Base-by-base conservation (phyloP, 495 filamentous ascomycete species). In the Penicillium verhagenii region DNA sequence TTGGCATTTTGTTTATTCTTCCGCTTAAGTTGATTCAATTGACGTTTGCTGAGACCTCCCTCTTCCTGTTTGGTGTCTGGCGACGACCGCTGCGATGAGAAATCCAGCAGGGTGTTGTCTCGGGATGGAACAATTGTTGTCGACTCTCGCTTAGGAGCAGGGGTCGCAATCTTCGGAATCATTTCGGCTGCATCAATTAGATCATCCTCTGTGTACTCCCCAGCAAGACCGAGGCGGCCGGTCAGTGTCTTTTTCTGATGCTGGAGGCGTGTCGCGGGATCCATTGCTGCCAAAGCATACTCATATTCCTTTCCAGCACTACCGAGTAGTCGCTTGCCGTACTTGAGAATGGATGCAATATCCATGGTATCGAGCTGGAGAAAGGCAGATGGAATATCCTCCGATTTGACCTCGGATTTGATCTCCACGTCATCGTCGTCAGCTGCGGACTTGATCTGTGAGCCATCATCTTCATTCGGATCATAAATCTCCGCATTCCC, bases 11-110 rank as follows among this genome's bases (percentile, higher is more conserved):
- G 77, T 65, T 93, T 96, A 26, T 89, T 85, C 65, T 95, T 96
- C 14, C 94, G 84, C 69, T 98, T 98, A 9, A 98, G 77, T 50
- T 90, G 89, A 63, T 97, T 98, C 24, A 96, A 79, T 66, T 97
- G 94, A 13, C 94, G 85, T 53, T 91, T 89, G 73, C 92, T 97
- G 14, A 97, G 74, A 3, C 83, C 86, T 0, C 81, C 68, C 47
- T 94, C 90, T 47, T 91, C 90, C 8, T 71, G 50, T 62, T 72
- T 59, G 75, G 78, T 40, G 26, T 57, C 65, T 4, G 84, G 81
- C 3, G 84, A 85, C 21, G 76, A 73, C 5, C 75, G 66, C 18
- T 72, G 65, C 24, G 76, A 56, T 21, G 67, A 61, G 18, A 74
- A 66, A 47, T 70, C 72, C 24, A 70, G 68, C 20, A 77, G 42